phyloP scores from a whole-genome alignment of 2,329 filamentous ascomycete genomes.

The Nemania sp. region DNA sequence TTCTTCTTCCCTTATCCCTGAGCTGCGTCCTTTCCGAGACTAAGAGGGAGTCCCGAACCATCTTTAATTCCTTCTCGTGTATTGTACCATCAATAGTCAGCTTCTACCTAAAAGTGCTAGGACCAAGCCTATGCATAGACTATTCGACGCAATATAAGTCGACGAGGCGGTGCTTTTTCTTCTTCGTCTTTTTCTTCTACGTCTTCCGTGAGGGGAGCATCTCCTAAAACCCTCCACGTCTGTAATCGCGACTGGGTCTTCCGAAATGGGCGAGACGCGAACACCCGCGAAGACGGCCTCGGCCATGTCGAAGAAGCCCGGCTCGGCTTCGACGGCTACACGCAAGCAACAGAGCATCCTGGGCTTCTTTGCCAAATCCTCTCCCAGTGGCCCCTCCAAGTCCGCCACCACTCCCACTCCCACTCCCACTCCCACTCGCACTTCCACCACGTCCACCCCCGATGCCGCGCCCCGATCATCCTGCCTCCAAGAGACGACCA shows the following conservation, averaged over 20 bases:
- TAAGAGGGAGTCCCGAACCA: no score
- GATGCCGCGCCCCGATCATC: slow-evolving; percentile 39
- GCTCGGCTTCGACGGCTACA: slow-evolving; percentile 42
- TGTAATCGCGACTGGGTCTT: no score
- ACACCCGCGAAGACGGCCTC: slow-evolving; percentile 46
- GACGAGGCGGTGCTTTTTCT: no score
- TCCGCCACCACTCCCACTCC: slow-evolving; percentile 31
- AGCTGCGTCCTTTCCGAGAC: no score
- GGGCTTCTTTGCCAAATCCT: slow-evolving; percentile 75
- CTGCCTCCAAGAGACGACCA: slow-evolving; percentile 52
- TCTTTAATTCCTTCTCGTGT: no score
- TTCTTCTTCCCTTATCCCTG: no score
- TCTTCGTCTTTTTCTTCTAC: no score
- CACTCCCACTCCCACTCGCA: slow-evolving; percentile 19
- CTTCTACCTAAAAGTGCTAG: neutral
- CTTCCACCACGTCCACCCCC: slow-evolving; percentile 28
- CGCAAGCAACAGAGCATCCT: slow-evolving; percentile 77
- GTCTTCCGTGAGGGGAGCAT: no score
- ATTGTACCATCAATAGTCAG: neutral
- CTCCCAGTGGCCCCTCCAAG: slow-evolving; percentile 32
- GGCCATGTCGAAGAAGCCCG: slow-evolving; percentile 51
- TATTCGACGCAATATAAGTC: neutral
- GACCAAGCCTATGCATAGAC: neutral
- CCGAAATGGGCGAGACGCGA: slow-evolving; percentile 37
- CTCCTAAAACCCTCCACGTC: no score